Conservation (phyloP, 2,329 filamentous ascomycete genomes). For the Colletotrichum sp. region DNA sequence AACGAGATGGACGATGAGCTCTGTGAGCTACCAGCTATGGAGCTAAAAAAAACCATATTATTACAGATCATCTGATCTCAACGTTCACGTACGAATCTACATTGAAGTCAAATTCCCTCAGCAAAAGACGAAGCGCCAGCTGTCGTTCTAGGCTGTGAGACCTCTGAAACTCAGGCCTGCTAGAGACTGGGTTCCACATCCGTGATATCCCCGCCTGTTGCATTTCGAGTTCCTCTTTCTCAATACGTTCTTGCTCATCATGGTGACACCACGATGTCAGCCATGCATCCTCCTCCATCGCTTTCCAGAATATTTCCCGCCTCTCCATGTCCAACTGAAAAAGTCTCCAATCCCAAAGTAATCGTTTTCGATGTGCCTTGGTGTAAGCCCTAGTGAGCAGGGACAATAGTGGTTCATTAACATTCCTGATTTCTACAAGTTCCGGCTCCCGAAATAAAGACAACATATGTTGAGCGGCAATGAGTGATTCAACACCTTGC, state of each 20-base stretch:
- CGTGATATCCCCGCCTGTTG: too few species aligned
- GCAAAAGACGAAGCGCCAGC: not conserved
- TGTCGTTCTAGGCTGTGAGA: not conserved
- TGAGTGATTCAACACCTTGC: not conserved
- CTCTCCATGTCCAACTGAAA: not conserved
- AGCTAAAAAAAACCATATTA: too few species aligned
- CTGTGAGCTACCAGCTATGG: too few species aligned
- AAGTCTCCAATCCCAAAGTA: not conserved
- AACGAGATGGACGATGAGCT: too few species aligned
- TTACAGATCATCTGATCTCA: not conserved
- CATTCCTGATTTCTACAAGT: rapidly evolving
- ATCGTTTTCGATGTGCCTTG: not conserved
- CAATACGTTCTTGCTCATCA: not conserved
- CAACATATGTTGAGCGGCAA: not conserved
- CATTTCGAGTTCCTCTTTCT: not conserved
- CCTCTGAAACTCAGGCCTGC: too few species aligned
- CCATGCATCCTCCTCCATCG: not conserved
- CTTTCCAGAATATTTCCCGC: not conserved
- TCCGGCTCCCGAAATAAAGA: not conserved
- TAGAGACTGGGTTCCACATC: too few species aligned
- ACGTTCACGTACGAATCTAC: not conserved
- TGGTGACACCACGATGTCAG: not conserved
- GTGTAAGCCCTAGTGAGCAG: not conserved
- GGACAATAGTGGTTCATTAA: not conserved
- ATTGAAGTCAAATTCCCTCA: not conserved